Evolutionary conservation across 2,329 filamentous ascomycete species (phyloP), one percentile per base, ranked within the genome.

Genomic region (Colletotrichum costaricense): DNA sequence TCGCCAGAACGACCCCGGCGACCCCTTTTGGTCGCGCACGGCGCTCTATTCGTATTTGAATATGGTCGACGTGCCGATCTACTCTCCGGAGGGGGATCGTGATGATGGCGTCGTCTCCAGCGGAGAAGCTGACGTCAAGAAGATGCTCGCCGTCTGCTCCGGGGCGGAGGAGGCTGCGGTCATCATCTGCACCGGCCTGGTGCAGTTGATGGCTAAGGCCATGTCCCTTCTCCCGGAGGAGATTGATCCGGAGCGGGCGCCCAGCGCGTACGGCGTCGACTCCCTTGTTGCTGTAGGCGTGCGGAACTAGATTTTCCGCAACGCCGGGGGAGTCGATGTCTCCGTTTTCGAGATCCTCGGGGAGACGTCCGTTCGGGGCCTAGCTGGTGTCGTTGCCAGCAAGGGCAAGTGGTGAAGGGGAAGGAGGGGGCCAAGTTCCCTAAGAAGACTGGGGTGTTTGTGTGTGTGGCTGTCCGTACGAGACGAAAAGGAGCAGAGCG

Each of bases 11-110:
- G 81, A 84, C 66, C 85, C 86, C 0, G 81, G 84, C 0, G 88
- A 90, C 72, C 87, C 88, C 1, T 90, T 88, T 78, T 90, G 88
- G 88, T 82, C 86, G 11, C 84, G 83, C 6, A 86, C 86, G 0
- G 83, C 87, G 0, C 80, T 88, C 49, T 90, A 88, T 71, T 79
- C 83, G 2, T 82, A 85, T 66, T 82, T 90, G 57, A 86, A 86
- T 72, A 78, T 84, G 28, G 80, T 89, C 4, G 88, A 90, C 76
- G 79, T 86, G 74, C 84, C 82, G 1, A 74, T 78, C 4, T 77
- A 79, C 0, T 78, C 81, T 58, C 73, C 82, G 28, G 59, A 55
- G 24, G 58, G 59, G 22, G 63, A 19, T 3, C 6, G 28, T 5
- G 28, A 55, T 11, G 46, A 55, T 35, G 33, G 33, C 33, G 33